Evolutionary conservation across 768 basidiomycete species (phyloP).

Genomic region (Tylopilus sp.): DNA sequence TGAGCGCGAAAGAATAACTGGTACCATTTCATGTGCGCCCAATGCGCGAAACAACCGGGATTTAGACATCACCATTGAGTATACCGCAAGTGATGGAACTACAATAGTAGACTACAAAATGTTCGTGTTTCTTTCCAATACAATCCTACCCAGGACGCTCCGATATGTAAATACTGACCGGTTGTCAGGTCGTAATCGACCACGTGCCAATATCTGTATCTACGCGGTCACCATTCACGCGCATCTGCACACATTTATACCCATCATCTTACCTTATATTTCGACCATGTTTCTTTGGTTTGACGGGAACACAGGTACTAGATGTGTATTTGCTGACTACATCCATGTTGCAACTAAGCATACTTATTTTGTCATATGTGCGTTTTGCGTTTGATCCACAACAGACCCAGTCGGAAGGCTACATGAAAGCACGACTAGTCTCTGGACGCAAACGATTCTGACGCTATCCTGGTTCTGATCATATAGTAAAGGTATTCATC

Average conservation of each 20-base stretch:
- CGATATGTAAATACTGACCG: constrained; percentile 50
- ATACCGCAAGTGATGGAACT: constrained; percentile 42
- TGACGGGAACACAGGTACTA: constrained; percentile 28
- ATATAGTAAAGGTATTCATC: constrained; percentile 15
- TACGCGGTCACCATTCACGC: not conserved
- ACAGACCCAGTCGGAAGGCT: not conserved
- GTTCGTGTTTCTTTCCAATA: constrained; percentile 52
- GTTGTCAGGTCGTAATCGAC: constrained; percentile 69
- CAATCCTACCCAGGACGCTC: constrained; percentile 10
- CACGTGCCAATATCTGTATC: constrained; percentile 2
- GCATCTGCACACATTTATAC: constrained; percentile 15
- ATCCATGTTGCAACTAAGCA: constrained; percentile 3
- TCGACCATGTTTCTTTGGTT: constrained; percentile 3
- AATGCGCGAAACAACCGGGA: constrained; percentile 94
- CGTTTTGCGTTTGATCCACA: not conserved
- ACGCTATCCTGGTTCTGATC: not conserved
- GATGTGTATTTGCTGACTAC: constrained; percentile 9
- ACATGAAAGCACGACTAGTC: not conserved
- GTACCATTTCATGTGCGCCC: constrained; percentile 74
- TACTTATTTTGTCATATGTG: not conserved
- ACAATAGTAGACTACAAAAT: constrained; percentile 71
- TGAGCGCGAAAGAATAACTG: constrained; percentile 70
- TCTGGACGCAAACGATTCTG: not conserved
- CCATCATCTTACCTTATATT: not conserved
- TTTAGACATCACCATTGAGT: constrained; percentile 83